Conservation (phyloP, 2,329 filamentous ascomycete species). For the Alternaria sp. region DNA sequence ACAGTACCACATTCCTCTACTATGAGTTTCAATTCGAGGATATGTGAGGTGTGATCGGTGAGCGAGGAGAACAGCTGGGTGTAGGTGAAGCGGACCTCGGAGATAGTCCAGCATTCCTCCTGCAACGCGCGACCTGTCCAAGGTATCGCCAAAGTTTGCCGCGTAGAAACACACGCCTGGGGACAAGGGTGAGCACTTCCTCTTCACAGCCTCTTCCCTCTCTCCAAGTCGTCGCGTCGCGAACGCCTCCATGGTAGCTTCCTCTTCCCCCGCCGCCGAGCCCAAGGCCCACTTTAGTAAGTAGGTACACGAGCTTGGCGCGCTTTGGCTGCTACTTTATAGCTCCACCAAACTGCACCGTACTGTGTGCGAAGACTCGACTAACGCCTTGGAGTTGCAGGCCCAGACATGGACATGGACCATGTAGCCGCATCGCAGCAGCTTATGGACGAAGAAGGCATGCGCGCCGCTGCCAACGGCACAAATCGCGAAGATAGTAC, state of each 20-base stretch:
- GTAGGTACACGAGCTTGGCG: conserved; percentile 24
- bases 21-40: neutral
- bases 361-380: neutral
- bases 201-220: conserved; percentile 21
- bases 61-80: neutral
- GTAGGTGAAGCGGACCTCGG: neutral
- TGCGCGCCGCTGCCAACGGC: conserved; percentile 11
- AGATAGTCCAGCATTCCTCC: neutral
- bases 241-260: conserved; percentile 11
- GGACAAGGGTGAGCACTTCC: no score
- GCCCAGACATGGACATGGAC: conserved; percentile 29
- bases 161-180: no score
- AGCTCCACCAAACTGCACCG: neutral
- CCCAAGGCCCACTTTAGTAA: conserved; percentile 27
- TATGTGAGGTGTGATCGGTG: neutral
- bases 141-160: neutral
- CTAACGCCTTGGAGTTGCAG: conserved; percentile 27
- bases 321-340: neutral
- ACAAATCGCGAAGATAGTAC: neutral
- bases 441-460: conserved; percentile 28
- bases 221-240: conserved; percentile 5
- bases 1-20: neutral
- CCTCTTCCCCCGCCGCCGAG: conserved; percentile 20
- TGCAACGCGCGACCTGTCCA: conserved; percentile 9
- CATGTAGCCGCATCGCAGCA: conserved; percentile 34